These are phyloP conservation scores for Penicillium sp. DNA, from an alignment of 2,329 filamentous ascomycete species.

Conservation along the genomic window DNA sequence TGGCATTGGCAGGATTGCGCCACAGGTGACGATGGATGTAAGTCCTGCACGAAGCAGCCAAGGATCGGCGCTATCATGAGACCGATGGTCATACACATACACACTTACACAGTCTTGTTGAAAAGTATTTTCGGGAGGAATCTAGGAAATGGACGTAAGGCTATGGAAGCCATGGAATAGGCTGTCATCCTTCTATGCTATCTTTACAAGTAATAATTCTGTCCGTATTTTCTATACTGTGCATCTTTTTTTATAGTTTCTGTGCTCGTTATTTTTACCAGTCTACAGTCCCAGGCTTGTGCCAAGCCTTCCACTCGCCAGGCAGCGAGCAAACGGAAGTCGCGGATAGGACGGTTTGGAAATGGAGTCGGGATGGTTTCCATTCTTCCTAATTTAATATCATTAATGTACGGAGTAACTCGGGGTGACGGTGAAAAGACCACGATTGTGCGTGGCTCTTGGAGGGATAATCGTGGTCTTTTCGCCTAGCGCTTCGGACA, in stretches of 20 bases:
- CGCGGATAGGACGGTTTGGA: slow-evolving; percentile 25
- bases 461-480: background rate
- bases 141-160: background rate
- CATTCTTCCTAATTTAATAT: background rate
- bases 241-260: background rate
- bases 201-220: no score
- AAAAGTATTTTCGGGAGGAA: background rate
- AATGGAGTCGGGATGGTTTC: slow-evolving; percentile 9
- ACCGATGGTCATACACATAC: slow-evolving; percentile 13
- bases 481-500: background rate
- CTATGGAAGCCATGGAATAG: background rate
- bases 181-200: background rate
- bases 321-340: slow-evolving; percentile 32
- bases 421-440: background rate
- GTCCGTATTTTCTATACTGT: background rate
- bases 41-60: background rate
- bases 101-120: no score
- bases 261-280: background rate
- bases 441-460: slow-evolving; percentile 5
- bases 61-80: slow-evolving; percentile 9
- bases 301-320: slow-evolving; percentile 21
- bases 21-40: slow-evolving; percentile 16
- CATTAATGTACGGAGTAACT: background rate
- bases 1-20: slow-evolving; percentile 15
- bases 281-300: background rate